phyloP scores from a whole-genome alignment of 768 basidiomycete species.

The Collybiopsis confluens region DNA sequence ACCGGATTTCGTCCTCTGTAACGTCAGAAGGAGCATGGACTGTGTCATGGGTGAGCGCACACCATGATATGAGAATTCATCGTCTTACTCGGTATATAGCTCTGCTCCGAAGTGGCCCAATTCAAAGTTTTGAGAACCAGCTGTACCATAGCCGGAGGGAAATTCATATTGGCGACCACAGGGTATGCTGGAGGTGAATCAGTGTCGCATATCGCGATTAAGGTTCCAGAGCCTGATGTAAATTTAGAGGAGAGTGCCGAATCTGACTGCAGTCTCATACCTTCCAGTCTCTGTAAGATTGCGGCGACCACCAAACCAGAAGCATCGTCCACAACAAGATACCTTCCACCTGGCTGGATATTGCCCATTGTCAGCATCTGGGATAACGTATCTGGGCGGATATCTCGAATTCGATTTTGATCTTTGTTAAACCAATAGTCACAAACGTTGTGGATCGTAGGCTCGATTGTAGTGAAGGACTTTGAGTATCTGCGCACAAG shows the following conservation, averaged over 20 bases:
- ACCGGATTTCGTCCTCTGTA: constrained; percentile 53
- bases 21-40: constrained; percentile 60
- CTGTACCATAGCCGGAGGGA: constrained; percentile 48
- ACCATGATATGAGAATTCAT: not conserved
- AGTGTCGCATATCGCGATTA: constrained; percentile 82
- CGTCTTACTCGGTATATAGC: constrained; percentile 62
- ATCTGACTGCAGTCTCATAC: constrained; percentile 26
- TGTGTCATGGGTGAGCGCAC: constrained; percentile 21
- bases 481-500: constrained; percentile 70
- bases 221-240: constrained; percentile 63
- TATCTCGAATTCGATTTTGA: constrained; percentile 72
- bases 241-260: not conserved
- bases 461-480: constrained; percentile 81
- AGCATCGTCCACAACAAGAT: constrained; percentile 88
- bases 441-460: constrained; percentile 82
- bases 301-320: constrained; percentile 85
- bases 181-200: constrained; percentile 94
- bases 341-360: constrained; percentile 80
- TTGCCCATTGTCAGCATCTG: constrained; percentile 85
- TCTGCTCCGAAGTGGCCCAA: constrained; percentile 85
- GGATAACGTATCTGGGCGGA: constrained; percentile 84
- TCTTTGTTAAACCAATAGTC: constrained; percentile 88
- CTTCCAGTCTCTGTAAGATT: constrained; percentile 83
- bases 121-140: constrained; percentile 68
- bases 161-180: constrained; percentile 83